Percentiles rank a stretch among this genome's conserved stretches.
These are phyloP conservation scores for Nakazawaea wyomingensis DNA, from an alignment of 805 yeast genomes.

Conservation along the genomic window DNA sequence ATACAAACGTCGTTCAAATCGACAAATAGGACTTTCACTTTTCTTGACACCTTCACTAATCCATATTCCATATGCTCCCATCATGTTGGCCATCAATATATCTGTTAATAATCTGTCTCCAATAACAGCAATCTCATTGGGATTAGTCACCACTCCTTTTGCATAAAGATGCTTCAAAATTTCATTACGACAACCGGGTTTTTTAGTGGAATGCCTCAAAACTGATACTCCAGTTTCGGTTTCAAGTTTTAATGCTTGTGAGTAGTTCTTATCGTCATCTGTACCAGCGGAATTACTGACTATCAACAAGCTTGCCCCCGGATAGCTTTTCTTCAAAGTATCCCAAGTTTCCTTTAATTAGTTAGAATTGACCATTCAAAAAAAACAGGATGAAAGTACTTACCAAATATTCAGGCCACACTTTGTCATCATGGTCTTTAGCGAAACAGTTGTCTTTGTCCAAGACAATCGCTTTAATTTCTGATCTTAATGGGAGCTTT, in stretches of 20 bases:
- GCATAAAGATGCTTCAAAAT: slow-evolving; percentile 53
- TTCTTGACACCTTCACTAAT: slow-evolving; percentile 66
- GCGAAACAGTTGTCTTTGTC: slow-evolving; percentile 98
- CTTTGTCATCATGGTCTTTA: slow-evolving; percentile 67
- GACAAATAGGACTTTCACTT: slow-evolving; percentile 46
- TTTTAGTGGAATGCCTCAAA: slow-evolving; percentile 66
- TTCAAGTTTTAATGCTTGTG: slow-evolving; percentile 62
- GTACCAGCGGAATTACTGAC: slow-evolving; percentile 96
- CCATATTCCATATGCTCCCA: slow-evolving; percentile 89
- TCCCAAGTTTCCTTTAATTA: slow-evolving; percentile 41
- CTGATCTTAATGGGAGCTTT: slow-evolving; percentile 14
- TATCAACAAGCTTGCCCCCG: slow-evolving; percentile 59
- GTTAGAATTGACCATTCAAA: not conserved
- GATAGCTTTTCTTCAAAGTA: slow-evolving; percentile 47
- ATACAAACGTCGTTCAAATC: slow-evolving; percentile 41
- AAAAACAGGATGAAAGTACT: slow-evolving; percentile 16
- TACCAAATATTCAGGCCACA: slow-evolving; percentile 66
- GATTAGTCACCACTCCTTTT: slow-evolving; percentile 38
- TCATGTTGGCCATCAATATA: slow-evolving; percentile 86
- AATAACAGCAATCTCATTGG: slow-evolving; percentile 72
- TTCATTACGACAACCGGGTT: slow-evolving; percentile 76
- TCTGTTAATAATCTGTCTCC: slow-evolving; percentile 94
- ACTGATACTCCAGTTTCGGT: slow-evolving; percentile 62
- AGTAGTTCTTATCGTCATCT: slow-evolving; percentile 55
- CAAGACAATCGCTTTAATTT: slow-evolving; percentile 71